Evolutionary conservation across 768 basidiomycete genomes (phyloP).

Genomic region (Tulasnella sp.): DNA sequence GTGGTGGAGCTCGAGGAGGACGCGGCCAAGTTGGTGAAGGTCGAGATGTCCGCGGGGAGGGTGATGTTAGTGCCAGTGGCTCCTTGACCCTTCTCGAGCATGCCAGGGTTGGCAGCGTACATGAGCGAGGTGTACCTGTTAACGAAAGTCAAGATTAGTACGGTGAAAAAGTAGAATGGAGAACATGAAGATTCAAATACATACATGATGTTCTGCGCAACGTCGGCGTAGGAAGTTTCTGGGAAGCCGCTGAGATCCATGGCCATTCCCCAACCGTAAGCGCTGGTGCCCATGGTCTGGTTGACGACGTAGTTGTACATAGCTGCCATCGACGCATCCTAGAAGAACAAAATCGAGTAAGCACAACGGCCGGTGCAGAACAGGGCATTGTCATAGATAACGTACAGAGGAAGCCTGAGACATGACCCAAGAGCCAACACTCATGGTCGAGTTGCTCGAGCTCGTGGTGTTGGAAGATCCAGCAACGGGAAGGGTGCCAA

Average conservation of each 20-base stretch:
- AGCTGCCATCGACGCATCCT: conserved; percentile 48
- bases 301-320: conserved; percentile 44
- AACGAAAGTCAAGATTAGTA: not conserved
- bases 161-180: not conserved
- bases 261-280: conserved; percentile 50
- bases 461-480: not conserved
- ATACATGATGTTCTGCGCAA: conserved; percentile 47
- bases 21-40: not conserved
- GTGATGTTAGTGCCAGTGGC: conserved; percentile 9
- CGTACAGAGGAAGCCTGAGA: conserved; percentile 25
- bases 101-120: conserved; percentile 42
- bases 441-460: conserved; percentile 29
- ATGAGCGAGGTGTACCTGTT: conserved; percentile 31
- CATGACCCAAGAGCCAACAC: conserved; percentile 46
- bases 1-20: not conserved
- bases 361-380: conserved; percentile 3
- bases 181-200: conserved; percentile 15
- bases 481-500: too few relatives aligned
- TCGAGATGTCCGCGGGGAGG: conserved; percentile 16
- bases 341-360: conserved; percentile 3
- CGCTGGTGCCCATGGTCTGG: conserved; percentile 39
- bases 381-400: not conserved
- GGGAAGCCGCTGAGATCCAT: conserved; percentile 50
- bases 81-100: conserved; percentile 33
- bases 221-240: conserved; percentile 38